Evolutionary conservation across 2,329 filamentous ascomycete genomes (phyloP), one percentile per base, ranked within the genome.

Genomic region (Parastagonospora nodorum): DNA sequence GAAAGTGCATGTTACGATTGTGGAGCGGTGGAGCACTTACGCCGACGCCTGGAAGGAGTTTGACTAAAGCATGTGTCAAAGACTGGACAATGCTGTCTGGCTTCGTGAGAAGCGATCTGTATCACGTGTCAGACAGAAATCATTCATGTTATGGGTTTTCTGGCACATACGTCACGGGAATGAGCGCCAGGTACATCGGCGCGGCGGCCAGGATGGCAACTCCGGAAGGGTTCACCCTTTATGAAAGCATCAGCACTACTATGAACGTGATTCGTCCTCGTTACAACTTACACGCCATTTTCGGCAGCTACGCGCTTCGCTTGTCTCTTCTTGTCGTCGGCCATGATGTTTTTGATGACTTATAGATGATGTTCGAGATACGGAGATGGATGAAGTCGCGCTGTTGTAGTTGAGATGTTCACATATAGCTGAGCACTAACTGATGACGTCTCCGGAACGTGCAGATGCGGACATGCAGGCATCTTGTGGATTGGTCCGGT

Each of bases 321-420:
- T 36, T 62, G 54, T 48, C 45, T 39, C 42, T 62, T 58, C 48
- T 62, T 63, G 8, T 60, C 58, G 44, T 63, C 60, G 29, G 57
- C 44, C 60, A 63, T 63, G 7, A 35, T 35, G 7, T 7, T 35
- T 5, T 35, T 35, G 7, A 35, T 24, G 12, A 35, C 2, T n/a
- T 12, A 35, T n/a, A 35, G n/a, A 35, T 7, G 8, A n/a, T 2
- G 15, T 8, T 35, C n/a, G 32, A 14, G n/a, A 7, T 35, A 11
- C 10, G 31, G 9, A n/a, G n/a, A 32, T 32, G 31, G 4, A 35
- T 35, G 7, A 35, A 35, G 32, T 7, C n/a, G 12, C 15, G 32
- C 7, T n/a, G 32, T 35, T 15, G 15, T 7, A 5, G 15, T 35
- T 6, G 32, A 15, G 6, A 35, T 35, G n/a, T 35, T 14, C n/a